phyloP scores from a whole-genome alignment of 345 rosid genomes.

The Eucalyptus microcorys region DNA sequence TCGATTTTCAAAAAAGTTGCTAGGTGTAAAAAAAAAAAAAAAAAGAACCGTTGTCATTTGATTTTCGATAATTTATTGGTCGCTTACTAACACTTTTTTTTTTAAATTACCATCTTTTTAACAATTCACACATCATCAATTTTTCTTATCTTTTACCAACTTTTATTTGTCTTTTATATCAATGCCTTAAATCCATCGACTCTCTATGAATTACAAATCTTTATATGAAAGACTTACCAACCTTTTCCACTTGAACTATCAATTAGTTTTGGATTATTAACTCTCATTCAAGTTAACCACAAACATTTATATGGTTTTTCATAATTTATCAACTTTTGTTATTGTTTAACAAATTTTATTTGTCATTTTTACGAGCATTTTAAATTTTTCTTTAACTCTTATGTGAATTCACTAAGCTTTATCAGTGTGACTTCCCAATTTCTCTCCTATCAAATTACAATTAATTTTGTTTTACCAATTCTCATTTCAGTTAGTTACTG shows the following conservation, averaged over 20 bases:
- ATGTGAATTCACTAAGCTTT: not conserved
- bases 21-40: rapidly evolving
- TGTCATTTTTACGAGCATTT: too few relatives aligned
- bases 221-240: not conserved
- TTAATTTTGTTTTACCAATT: too few relatives aligned
- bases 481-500: not conserved
- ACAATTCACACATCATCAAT: not conserved
- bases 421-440: not conserved
- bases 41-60: not conserved
- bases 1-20: not conserved
- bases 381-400: not conserved
- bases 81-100: not conserved
- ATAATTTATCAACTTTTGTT: not conserved
- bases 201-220: not conserved
- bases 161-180: not conserved
- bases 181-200: not conserved
- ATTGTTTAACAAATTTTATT: not conserved
- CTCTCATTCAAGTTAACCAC: not conserved
- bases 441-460: not conserved
- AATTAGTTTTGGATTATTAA: too few relatives aligned
- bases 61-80: not conserved
- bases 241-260: not conserved
- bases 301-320: too few relatives aligned
- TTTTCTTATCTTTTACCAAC: not conserved
- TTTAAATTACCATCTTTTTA: not conserved